These are phyloP conservation scores for Lepraria neglecta DNA, from an alignment of 495 filamentous ascomycete genomes.

Conservation along the genomic window DNA sequence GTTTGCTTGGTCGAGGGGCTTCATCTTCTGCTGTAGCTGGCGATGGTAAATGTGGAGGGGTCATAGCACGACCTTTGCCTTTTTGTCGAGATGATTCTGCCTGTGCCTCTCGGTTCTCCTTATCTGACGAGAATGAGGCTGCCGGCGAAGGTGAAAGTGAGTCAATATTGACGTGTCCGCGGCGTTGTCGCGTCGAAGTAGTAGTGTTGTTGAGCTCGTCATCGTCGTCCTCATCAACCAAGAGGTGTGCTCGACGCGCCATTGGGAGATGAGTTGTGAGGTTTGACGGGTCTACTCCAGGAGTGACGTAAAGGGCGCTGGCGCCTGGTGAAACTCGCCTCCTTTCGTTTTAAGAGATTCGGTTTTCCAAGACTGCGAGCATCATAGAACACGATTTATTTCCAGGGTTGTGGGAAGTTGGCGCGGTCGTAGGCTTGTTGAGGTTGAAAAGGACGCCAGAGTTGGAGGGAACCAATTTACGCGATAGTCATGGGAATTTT, in stretches of 20 bases:
- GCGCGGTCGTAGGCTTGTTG: too few species aligned
- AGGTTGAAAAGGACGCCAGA: background rate
- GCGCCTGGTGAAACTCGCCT: too few species aligned
- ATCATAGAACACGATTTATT: too few species aligned
- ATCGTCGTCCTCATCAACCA: conserved; percentile 27
- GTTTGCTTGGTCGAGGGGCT: conserved; percentile 32
- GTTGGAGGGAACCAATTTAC: background rate
- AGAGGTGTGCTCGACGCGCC: conserved; percentile 25
- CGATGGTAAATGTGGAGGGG: conserved; percentile 23
- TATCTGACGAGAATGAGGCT: conserved; percentile 46
- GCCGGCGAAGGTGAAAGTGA: conserved; percentile 40
- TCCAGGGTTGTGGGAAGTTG: too few species aligned
- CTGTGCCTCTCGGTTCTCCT: conserved; percentile 45
- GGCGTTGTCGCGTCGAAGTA: conserved; percentile 17
- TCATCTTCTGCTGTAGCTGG: conserved; percentile 18
- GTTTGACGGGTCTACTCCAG: background rate
- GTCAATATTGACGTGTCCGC: conserved; percentile 16
- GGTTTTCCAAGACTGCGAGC: too few species aligned
- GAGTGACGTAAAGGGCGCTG: too few species aligned
- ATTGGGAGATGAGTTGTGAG: conserved; percentile 14
- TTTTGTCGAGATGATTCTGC: conserved; percentile 16
- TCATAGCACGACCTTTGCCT: conserved; percentile 26
- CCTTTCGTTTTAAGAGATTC: too few species aligned
- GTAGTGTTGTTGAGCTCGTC: background rate
- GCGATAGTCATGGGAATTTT: conserved; percentile 12